Evolutionary conservation across 352 stramenopile species (phyloP).

Genomic region (Phytophthora multivora): DNA sequence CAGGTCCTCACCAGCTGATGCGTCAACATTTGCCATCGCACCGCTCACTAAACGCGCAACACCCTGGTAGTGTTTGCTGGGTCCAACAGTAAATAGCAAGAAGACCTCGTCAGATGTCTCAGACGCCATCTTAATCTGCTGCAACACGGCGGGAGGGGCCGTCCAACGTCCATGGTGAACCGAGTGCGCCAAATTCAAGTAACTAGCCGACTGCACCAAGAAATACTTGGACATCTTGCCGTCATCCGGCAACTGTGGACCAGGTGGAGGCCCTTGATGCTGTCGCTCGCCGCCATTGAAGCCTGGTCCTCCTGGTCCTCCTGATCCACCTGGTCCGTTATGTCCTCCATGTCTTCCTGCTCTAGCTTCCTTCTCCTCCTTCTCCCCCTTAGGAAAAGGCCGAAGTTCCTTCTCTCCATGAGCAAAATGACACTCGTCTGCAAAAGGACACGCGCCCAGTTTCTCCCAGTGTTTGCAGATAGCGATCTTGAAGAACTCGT

Average conservation of each 20-base stretch:
- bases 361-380: slow-evolving; percentile 31
- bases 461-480: slow-evolving; percentile 98
- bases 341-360: slow-evolving; percentile 16
- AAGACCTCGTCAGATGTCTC: slow-evolving; percentile 85
- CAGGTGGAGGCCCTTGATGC: slow-evolving; percentile 2
- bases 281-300: slow-evolving; percentile 12
- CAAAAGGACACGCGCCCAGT: slow-evolving; percentile 95
- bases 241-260: slow-evolving; percentile 63
- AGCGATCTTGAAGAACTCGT: slow-evolving; percentile 98
- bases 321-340: not conserved
- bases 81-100: slow-evolving; percentile 70
- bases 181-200: slow-evolving; percentile 81
- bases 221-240: slow-evolving; percentile 86
- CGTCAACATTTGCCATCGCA: slow-evolving; percentile 41
- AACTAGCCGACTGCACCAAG: slow-evolving; percentile 77
- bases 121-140: slow-evolving; percentile 71
- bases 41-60: slow-evolving; percentile 54
- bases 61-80: slow-evolving; percentile 84
- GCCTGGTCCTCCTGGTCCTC: not conserved
- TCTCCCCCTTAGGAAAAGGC: slow-evolving; percentile 83
- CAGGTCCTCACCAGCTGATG: slow-evolving; percentile 53
- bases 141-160: slow-evolving; percentile 49
- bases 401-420: slow-evolving; percentile 94
- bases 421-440: slow-evolving; percentile 97
- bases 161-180: slow-evolving; percentile 82